Base-by-base conservation (phyloP, 345 rosid genomes). In the Zanthoxylum bungeanum region DNA sequence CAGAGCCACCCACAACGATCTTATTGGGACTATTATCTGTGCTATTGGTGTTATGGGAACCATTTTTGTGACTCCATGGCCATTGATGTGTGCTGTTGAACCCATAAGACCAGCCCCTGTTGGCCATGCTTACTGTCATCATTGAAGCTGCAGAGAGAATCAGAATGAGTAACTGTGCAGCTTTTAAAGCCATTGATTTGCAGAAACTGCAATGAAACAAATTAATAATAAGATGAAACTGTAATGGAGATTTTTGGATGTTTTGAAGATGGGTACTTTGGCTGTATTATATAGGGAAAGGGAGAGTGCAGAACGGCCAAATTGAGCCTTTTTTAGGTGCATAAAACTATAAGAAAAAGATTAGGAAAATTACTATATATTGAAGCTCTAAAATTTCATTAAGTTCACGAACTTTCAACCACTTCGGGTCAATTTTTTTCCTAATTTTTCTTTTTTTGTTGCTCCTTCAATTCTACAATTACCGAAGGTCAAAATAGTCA, bases 1-100 rank as follows among this genome's bases (percentile, higher is more conserved):
- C 77, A 16, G 88, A 80, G 21, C 92, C 97, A 17, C 93, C 98
- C 0, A 89, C 92, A 4, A 78, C 47, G 67, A 91, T 74, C 71
- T 79, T 87, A 21, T 64, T 82, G 27, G 89, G 78, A 37, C 33
- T 51, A 28, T 34, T 59, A n/a, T 39, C 37, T 3, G 80, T 72
- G 21, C 52, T 64, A 70, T 75, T 72, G 16, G n/a, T 33, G 73
- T n/a, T 30, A 53, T 76, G 71, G 36, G 65, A 46, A 3, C 61
- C 72, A 16, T 62, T 60, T 46, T 39, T 42, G 39, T 69, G 71
- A 27, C 74, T 64, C 79, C 74, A 75, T 70, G 75, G 11, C 66
- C 65, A 61, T 30, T 34, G 7, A 69, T 46, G 2, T 9, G 70
- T 64, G 80, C 22, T 1, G 85, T 82, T 82, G 31, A 74, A 76